A percentile compares a stretch with the other conserved stretches of the same genome.
phyloP scores from a whole-genome alignment of 1,284 basidiomycete genomes.

The Spongiforma sp. region DNA sequence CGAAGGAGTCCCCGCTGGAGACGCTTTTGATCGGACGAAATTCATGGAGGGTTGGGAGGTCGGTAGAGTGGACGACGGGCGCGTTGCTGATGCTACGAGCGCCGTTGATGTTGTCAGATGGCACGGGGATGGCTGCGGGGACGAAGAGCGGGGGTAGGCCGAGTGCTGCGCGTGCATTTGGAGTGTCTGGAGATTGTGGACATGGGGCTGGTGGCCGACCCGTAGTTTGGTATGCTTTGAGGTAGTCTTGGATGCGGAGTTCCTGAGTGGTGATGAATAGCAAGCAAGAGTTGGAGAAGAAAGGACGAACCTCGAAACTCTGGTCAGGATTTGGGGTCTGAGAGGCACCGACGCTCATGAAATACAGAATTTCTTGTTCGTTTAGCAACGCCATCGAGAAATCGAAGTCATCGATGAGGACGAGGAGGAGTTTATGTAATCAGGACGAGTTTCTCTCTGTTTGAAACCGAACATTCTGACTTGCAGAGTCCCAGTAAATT shows the following conservation, averaged over 20 bases:
- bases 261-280: slow-evolving; percentile 33
- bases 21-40: slow-evolving; percentile 29
- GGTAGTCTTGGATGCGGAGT: slow-evolving; percentile 43
- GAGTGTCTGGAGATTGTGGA: slow-evolving; percentile 40
- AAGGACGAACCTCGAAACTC: slow-evolving; percentile 36
- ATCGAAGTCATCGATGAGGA: background rate
- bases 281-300: too few relatives aligned
- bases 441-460: too few relatives aligned
- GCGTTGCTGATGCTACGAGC: slow-evolving; percentile 6
- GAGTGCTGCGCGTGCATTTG: slow-evolving; percentile 39
- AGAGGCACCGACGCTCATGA: slow-evolving; percentile 34
- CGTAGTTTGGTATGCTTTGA: slow-evolving; percentile 39
- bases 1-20: slow-evolving; percentile 23
- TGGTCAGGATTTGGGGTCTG: slow-evolving; percentile 15
- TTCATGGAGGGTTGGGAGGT: slow-evolving; percentile 37
- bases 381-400: slow-evolving; percentile 16
- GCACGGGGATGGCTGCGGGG: slow-evolving; percentile 31
- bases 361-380: slow-evolving; percentile 25
- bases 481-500: too few relatives aligned
- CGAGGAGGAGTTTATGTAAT: slow-evolving; percentile 29
- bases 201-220: slow-evolving; percentile 38
- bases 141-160: slow-evolving; percentile 44
- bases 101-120: slow-evolving; percentile 3
- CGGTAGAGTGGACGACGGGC: slow-evolving; percentile 8
- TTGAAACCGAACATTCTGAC: too few relatives aligned